Conservation (phyloP, 1,284 basidiomycete species). For the Meripilus lineatus region DNA sequence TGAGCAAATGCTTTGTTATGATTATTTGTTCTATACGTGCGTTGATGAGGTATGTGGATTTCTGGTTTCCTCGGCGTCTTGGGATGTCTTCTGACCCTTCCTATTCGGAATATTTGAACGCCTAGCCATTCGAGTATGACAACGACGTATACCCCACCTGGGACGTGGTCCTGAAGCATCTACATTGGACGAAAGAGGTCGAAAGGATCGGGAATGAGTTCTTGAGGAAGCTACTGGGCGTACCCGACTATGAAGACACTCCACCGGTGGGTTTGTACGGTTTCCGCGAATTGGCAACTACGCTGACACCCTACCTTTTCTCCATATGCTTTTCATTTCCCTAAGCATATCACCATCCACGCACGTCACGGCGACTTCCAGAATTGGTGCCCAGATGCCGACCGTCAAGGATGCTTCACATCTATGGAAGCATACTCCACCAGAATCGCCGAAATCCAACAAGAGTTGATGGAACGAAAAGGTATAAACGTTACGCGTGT, state of each 20-base stretch:
- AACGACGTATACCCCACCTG: slow-evolving; percentile 37
- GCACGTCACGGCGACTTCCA: slow-evolving; percentile 44
- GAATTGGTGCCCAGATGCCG: slow-evolving; percentile 25
- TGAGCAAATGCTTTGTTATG: slow-evolving; percentile 47
- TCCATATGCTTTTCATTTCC: background rate
- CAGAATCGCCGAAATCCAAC: slow-evolving; percentile 35
- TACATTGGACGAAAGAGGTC: slow-evolving; percentile 32
- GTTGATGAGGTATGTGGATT: slow-evolving; percentile 32
- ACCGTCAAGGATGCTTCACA: slow-evolving; percentile 35
- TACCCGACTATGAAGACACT: slow-evolving; percentile 18
- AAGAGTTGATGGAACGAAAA: slow-evolving; percentile 35
- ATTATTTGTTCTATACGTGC: slow-evolving; percentile 45
- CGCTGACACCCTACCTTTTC: background rate
- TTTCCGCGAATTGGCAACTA: background rate
- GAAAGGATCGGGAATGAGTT: slow-evolving; percentile 22
- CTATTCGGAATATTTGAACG: background rate
- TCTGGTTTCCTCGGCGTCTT: background rate
- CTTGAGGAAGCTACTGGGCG: slow-evolving; percentile 20
- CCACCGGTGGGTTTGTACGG: slow-evolving; percentile 20
- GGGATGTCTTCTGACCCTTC: background rate
- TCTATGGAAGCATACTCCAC: slow-evolving; percentile 34
- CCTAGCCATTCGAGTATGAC: slow-evolving; percentile 23
- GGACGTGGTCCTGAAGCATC: slow-evolving; percentile 38
- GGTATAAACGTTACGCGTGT: slow-evolving; percentile 35
- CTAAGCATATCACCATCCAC: slow-evolving; percentile 42